Evolutionary conservation across 208 protist genomes (phyloP).

Genomic region (Leishmania guyanensis): DNA sequence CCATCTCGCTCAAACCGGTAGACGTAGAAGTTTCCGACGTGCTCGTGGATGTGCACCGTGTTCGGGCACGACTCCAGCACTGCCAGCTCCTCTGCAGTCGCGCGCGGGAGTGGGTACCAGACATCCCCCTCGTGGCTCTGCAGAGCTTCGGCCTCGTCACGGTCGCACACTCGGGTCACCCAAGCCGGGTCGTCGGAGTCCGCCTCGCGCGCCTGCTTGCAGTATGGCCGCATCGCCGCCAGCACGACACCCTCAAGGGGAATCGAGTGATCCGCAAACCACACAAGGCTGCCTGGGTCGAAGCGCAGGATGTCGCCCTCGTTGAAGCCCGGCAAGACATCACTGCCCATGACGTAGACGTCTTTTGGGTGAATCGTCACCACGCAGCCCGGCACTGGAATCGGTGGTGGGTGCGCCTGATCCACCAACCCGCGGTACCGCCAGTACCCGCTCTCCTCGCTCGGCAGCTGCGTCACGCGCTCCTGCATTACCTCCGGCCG

Average conservation of each 20-base stretch:
- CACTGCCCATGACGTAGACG: constrained; percentile 84
- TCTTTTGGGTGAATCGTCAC: constrained; percentile 54
- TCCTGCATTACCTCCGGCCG: constrained; percentile 65
- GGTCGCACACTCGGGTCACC: constrained; percentile 8
- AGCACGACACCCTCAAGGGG: constrained; percentile 80
- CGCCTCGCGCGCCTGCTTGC: constrained; percentile 69
- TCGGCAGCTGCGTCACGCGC: constrained; percentile 55
- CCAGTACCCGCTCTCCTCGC: constrained; percentile 64
- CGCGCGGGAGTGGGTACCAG: constrained; percentile 25
- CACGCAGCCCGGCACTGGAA: constrained; percentile 31
- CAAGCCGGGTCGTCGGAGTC: no score
- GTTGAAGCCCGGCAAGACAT: constrained; percentile 79
- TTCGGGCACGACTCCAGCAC: constrained; percentile 23
- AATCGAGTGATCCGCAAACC: constrained; percentile 70
- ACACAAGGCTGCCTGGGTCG: constrained; percentile 47
- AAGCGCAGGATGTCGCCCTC: constrained; percentile 82
- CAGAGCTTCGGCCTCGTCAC: constrained; percentile 17
- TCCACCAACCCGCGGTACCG: constrained; percentile 81
- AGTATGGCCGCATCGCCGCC: constrained; percentile 77
- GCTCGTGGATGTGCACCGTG: constrained; percentile 55
- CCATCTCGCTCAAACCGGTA: constrained; percentile 78
- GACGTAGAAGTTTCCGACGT: constrained; percentile 76
- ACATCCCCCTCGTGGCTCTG: constrained; percentile 18
- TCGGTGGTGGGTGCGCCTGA: constrained; percentile 51
- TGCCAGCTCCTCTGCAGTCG: constrained; percentile 29